Evolutionary conservation across 2,329 filamentous ascomycete genomes (phyloP).

Genomic region (Fusarium circinatum): DNA sequence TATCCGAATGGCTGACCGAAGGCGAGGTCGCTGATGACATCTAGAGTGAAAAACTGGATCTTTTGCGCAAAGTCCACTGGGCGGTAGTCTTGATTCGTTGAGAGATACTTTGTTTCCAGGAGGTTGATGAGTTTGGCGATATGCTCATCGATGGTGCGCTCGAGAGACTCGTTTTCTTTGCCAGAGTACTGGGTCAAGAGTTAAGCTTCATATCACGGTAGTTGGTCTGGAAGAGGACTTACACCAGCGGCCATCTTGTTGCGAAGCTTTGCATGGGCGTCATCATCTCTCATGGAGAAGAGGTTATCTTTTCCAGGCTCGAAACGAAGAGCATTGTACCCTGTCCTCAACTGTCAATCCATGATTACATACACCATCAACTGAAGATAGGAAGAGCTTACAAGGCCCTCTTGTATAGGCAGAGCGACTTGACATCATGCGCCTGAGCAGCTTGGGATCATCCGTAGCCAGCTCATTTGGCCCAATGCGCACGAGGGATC

Average conservation of each 20-base stretch:
- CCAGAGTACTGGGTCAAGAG: slow-evolving; percentile 53
- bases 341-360: not conserved
- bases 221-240: slow-evolving; percentile 12
- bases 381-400: slow-evolving; percentile 44
- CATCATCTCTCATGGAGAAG: slow-evolving; percentile 61
- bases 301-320: slow-evolving; percentile 63
- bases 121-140: slow-evolving; percentile 58
- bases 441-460: slow-evolving; percentile 41
- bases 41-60: slow-evolving; percentile 62
- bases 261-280: slow-evolving; percentile 56
- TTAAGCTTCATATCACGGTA: not conserved
- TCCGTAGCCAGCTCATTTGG: slow-evolving; percentile 14
- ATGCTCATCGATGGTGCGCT: slow-evolving; percentile 59
- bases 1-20: slow-evolving; percentile 63
- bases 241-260: slow-evolving; percentile 64
- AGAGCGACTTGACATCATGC: slow-evolving; percentile 58
- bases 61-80: slow-evolving; percentile 59
- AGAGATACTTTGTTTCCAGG: slow-evolving; percentile 57
- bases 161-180: slow-evolving; percentile 62
- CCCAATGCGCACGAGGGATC: slow-evolving; percentile 9
- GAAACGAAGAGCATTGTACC: slow-evolving; percentile 56
- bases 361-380: not conserved
- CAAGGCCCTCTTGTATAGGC: slow-evolving; percentile 58
- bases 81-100: slow-evolving; percentile 39
- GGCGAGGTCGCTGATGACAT: slow-evolving; percentile 62